phyloP scores from a whole-genome alignment of 371 early-diverging fungal genomes.

The Rhizopus sp. region DNA sequence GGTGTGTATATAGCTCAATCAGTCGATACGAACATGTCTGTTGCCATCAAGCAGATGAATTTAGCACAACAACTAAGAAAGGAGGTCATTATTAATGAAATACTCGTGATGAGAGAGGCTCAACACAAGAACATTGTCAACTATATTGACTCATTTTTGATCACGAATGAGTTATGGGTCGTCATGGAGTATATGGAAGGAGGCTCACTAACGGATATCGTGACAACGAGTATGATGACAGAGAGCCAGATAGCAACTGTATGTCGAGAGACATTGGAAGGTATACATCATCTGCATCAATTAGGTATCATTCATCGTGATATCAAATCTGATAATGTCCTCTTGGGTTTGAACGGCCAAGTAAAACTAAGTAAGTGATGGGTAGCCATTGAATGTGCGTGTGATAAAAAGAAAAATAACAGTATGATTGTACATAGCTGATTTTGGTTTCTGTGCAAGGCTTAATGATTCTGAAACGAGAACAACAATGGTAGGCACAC shows the following conservation, averaged over 20 bases:
- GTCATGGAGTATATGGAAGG: constrained; percentile 95
- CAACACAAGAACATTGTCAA: constrained; percentile 87
- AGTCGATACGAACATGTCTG: constrained; percentile 58
- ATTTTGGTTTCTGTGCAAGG: constrained; percentile 92
- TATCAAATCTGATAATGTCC: constrained; percentile 94
- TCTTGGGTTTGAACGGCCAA: constrained; percentile 77
- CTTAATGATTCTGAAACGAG: constrained; percentile 69
- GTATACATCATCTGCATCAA: constrained; percentile 73
- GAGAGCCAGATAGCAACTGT: constrained; percentile 88
- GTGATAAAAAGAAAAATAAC: background rate
- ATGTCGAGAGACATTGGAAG: constrained; percentile 65
- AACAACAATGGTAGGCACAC: constrained; percentile 85
- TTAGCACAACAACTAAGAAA: constrained; percentile 85
- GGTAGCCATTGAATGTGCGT: background rate
- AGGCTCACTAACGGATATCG: constrained; percentile 83
- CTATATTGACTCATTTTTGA: constrained; percentile 81
- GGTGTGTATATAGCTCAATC: constrained; percentile 77
- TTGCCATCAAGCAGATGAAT: constrained; percentile 92
- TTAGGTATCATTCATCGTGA: constrained; percentile 92
- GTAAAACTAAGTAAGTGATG: constrained; percentile 73
- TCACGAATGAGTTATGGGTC: constrained; percentile 77
- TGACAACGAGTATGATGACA: constrained; percentile 83
- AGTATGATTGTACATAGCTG: constrained; percentile 44
- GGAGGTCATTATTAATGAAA: constrained; percentile 90
- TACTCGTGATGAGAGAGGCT: constrained; percentile 78